Percentiles rank a stretch among this genome's conserved stretches.
phyloP scores from a whole-genome alignment of 164 flowering plant genomes.

The Magnolia officinalis region DNA sequence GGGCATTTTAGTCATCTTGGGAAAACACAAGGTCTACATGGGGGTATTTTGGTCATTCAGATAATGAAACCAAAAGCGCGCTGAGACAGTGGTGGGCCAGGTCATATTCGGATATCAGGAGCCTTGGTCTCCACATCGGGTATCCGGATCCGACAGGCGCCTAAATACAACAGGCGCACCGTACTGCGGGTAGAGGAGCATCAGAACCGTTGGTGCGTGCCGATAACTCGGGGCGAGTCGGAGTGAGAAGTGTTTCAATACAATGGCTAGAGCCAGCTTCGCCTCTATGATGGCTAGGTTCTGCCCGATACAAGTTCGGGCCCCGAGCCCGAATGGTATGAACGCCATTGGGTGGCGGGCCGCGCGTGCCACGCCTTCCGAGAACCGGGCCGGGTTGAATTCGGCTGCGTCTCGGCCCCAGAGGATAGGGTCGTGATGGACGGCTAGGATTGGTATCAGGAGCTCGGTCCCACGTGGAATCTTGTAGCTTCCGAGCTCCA shows the following conservation, averaged over 20 bases:
- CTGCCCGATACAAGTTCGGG: conserved; percentile 85
- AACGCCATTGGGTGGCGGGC: conserved; percentile 78
- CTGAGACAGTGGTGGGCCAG: not conserved
- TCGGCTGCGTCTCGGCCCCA: conserved; percentile 86
- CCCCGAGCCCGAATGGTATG: conserved; percentile 89
- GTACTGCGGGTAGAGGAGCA: conserved; percentile 79
- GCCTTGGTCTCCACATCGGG: not conserved
- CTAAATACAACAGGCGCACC: conserved; percentile 80
- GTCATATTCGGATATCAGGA: not conserved
- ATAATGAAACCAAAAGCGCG: not conserved
- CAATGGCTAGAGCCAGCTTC: conserved; percentile 57
- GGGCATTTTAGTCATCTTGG: not conserved
- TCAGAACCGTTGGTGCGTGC: conserved; percentile 86
- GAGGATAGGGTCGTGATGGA: conserved; percentile 76
- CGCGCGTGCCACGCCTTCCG: conserved; percentile 72
- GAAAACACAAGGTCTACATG: not conserved
- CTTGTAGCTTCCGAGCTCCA: conserved; percentile 61
- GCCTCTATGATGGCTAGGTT: conserved; percentile 79
- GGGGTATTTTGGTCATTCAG: not conserved
- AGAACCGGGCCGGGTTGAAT: conserved; percentile 81
- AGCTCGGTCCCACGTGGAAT: conserved; percentile 85
- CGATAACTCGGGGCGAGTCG: conserved; percentile 57
- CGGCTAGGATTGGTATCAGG: conserved; percentile 81
- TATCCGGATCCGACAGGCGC: conserved; percentile 15
- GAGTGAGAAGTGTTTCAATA: conserved; percentile 65